A percentile compares a stretch with the other conserved stretches of the same genome.
These are phyloP conservation scores for Penicillium freii DNA, from an alignment of 2,329 filamentous ascomycete genomes.

Conservation along the genomic window DNA sequence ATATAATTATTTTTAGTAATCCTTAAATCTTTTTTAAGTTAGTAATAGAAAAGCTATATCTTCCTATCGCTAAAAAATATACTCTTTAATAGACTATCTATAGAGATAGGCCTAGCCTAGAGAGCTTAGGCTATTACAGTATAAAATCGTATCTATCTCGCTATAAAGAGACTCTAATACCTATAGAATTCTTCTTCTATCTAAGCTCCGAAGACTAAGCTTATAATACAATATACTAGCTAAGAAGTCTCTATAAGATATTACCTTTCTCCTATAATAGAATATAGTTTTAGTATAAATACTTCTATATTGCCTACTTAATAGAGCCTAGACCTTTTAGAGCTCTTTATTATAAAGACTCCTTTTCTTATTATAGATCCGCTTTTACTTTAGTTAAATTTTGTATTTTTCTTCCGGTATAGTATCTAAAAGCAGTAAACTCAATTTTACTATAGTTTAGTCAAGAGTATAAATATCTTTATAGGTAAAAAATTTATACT, in stretches of 20 bases:
- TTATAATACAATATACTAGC: constrained; percentile 7
- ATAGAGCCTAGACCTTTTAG: neutral
- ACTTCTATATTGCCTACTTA: constrained; percentile 2
- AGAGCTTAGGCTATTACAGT: no score
- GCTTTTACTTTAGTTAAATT: constrained; percentile 6
- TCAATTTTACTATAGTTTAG: constrained; percentile 5
- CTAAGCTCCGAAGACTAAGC: constrained; percentile 5
- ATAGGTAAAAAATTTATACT: constrained; percentile 16
- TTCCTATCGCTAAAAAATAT: no score
- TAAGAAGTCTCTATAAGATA: constrained; percentile 17
- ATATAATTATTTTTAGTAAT: no score
- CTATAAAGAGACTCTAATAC: constrained; percentile 14
- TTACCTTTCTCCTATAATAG: constrained; percentile 9
- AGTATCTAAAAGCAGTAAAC: neutral
- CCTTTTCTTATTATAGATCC: constrained; percentile 9
- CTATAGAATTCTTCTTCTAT: neutral
- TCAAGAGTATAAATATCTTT: constrained; percentile 12
- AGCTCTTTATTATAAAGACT: constrained; percentile 11
- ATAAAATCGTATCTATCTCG: no score
- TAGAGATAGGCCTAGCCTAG: no score
- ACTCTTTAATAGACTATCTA: no score
- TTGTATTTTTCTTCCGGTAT: constrained; percentile 2
- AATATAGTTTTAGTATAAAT: constrained; percentile 11
- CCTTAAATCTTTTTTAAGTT: no score
- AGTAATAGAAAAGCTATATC: no score